Evolutionary conservation across 768 basidiomycete species (phyloP), one percentile per base, ranked within the genome.

Genomic region (Amanita thiersii): DNA sequence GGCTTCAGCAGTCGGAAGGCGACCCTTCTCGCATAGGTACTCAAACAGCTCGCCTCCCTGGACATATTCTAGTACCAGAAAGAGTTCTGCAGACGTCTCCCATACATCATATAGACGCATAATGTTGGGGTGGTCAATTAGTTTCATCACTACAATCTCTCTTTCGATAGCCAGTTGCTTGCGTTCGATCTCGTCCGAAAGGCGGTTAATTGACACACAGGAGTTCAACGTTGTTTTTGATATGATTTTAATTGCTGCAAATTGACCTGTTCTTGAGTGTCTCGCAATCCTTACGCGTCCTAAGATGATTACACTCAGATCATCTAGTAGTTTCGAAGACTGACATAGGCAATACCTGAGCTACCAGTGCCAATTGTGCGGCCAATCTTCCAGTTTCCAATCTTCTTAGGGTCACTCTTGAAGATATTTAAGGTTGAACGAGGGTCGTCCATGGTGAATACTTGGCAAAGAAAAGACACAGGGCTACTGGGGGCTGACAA

Each of bases 91-190:
- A 3, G 83, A 83, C 0, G 91, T 92, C 63, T 98, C 92, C 90
- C 89, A 97, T 48, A 98, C 92, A 56, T 98, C 93, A 65, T 91
- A 93, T 20, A 98, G 75, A 44, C 80, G 82, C 76, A 96, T 78
- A 49, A 98, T 79, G 59, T 94, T 92, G 2, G 92, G 92, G 56
- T 98, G 91, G 48, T 93, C 83, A 50, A 96, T 83, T 47, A 96
- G 79, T 61, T 96, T 98, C 92, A 98, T 93, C 55, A 96, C 82
- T 46, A 93, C 89, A 39, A 96, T 94, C 62, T 98, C 93, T 47
- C 91, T 77, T 59, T 94, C 87, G 47, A 96, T 79, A 36, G 82
- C 79, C 45, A 87, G 75, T 47, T 81, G 72, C 46, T 76, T 77
- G 51, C 82, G 84, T 53, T 90, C 87, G 9, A 82, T 72, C 47